Evolutionary conservation across 2,329 filamentous ascomycete species (phyloP).

Genomic region (Botryosphaeria dothidea): DNA sequence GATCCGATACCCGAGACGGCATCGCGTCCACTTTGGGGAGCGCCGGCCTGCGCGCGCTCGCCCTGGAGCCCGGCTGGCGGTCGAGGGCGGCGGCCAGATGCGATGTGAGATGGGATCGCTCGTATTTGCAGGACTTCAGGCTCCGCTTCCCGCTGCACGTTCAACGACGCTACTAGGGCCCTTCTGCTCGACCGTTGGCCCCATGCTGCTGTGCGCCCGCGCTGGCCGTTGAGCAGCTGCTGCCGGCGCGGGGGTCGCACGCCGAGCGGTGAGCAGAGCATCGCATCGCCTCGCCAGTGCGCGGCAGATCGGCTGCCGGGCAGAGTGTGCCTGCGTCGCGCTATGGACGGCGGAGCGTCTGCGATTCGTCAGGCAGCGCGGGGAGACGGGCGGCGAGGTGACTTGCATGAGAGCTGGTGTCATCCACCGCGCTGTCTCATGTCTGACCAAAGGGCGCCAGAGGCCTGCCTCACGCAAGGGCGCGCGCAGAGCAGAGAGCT

Average conservation of each 20-base stretch:
- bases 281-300: not conserved
- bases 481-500: slow-evolving; percentile 14
- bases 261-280: slow-evolving; percentile 6
- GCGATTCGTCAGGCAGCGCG: slow-evolving; percentile 18
- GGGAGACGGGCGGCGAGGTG: slow-evolving; percentile 17
- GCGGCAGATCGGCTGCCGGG: not conserved
- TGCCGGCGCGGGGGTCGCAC: slow-evolving; percentile 13
- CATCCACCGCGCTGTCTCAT: slow-evolving; percentile 19
- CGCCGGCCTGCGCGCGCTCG: slow-evolving; percentile 14
- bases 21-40: slow-evolving; percentile 1
- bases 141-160: slow-evolving; percentile 18
- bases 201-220: slow-evolving; percentile 6
- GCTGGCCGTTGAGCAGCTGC: slow-evolving; percentile 5
- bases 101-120: slow-evolving; percentile 14
- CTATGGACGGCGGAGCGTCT: slow-evolving; percentile 2
- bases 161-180: not conserved
- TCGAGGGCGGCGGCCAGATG: not conserved
- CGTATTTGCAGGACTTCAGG: slow-evolving; percentile 17
- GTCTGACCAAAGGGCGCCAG: slow-evolving; percentile 19
- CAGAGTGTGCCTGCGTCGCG: slow-evolving; percentile 8
- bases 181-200: slow-evolving; percentile 20
- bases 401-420: slow-evolving; percentile 18
- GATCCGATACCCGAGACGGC: slow-evolving; percentile 20
- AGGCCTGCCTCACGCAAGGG: slow-evolving; percentile 15
- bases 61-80: slow-evolving; percentile 16